Base-by-base conservation (phyloP, 257 asterid species). In the Nemophila menziesii region DNA sequence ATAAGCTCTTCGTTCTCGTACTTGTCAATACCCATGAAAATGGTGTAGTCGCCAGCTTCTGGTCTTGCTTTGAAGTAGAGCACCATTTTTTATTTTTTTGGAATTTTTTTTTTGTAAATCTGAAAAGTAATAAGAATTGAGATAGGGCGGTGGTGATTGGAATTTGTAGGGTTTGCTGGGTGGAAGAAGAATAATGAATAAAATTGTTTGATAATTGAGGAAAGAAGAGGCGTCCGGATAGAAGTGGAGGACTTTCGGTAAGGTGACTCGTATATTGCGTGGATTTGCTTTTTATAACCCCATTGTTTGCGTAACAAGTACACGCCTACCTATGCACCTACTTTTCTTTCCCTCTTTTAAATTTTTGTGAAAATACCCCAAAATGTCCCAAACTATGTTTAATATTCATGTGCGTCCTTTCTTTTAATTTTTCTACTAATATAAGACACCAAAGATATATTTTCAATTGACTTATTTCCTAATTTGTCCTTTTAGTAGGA, bases 1-100 rank as follows among this genome's bases (percentile, higher is more conserved):
- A 87, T 87, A 57, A 87, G 93, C 69, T 87, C 97, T 79, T 87
- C 97, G 67, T 87, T 87, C 67, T 87, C 95, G 46, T 66, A 52
- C 77, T 87, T 87, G 63, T 87, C 95, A 14, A 78, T 75, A 15
- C 97, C 97, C 97, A 87, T 87, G 65, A 80, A 87, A 16, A 87
- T 87, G 56, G 93, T 71, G 86, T 69, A 83, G 40, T 87, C 97
- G 21, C 93, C 92, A 10, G 82, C 74, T 45, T 83, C 93, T 13
- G 93, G 93, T 29, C 92, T 79, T 53, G 92, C 89, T 60, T 83
- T 83, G 78, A 87, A 80, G 82, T 87, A 87, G 71, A 87, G 74
- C 38, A 87, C 97, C 97, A 83, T 87, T 33, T 60, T 64, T 24
- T 33, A 49, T 18, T 17, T 46, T 46, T 33, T 39, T 56, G 51